Conservation (phyloP, 257 asterid species). For the Nicotiana attenuata region DNA sequence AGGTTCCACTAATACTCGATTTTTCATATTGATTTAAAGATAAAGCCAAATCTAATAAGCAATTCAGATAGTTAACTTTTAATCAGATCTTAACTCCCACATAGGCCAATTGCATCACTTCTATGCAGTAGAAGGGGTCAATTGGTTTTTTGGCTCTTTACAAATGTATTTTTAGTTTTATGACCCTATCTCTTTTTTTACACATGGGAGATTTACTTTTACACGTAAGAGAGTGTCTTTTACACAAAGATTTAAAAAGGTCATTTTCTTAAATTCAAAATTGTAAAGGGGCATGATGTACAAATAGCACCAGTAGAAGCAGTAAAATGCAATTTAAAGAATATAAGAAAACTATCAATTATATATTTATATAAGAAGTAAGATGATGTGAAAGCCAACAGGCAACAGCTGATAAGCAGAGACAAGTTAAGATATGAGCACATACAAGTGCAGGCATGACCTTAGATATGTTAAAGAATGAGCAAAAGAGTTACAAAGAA, state of each 20-base stretch:
- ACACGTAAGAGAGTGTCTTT: too few relatives aligned
- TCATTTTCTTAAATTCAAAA: too few relatives aligned
- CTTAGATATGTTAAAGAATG: background rate
- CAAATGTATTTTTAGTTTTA: too few relatives aligned
- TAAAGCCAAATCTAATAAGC: background rate
- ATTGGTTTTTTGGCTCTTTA: too few relatives aligned
- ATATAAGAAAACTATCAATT: background rate
- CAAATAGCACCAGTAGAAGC: too few relatives aligned
- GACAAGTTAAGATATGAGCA: background rate
- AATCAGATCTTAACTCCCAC: background rate
- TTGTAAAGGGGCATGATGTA: too few relatives aligned
- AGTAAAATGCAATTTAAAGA: background rate
- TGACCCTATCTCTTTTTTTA: too few relatives aligned
- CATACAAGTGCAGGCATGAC: slow-evolving; percentile 5
- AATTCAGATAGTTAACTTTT: background rate
- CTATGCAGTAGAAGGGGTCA: background rate
- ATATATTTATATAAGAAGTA: background rate
- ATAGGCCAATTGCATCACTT: background rate
- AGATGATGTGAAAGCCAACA: background rate
- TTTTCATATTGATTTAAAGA: background rate
- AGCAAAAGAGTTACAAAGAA: background rate
- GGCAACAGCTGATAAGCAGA: background rate
- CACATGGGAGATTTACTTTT: too few relatives aligned
- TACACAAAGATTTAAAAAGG: too few relatives aligned
- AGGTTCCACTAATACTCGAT: background rate